phyloP scores from a whole-genome alignment of 2,329 filamentous ascomycete species.

The Septoria petroselini region DNA sequence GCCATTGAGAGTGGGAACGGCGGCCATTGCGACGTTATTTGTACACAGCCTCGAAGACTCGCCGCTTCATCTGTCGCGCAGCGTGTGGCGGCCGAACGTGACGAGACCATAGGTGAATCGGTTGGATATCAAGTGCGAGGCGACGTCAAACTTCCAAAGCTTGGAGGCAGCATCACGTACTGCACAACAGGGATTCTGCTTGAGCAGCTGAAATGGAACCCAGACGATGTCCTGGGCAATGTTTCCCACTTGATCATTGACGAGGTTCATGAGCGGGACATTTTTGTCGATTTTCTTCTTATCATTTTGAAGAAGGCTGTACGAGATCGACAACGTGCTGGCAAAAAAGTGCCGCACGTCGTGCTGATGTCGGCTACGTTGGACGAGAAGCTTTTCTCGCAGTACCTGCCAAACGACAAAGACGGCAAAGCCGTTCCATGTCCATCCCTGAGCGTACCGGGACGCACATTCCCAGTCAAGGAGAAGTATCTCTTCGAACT shows the following conservation, averaged over 20 bases:
- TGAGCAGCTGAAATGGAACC: conserved; percentile 43
- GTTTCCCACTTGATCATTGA: conserved; percentile 52
- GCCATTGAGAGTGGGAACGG: conserved; percentile 42
- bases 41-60: conserved; percentile 50
- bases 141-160: conserved; percentile 38
- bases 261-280: conserved; percentile 51
- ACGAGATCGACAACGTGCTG: conserved; percentile 34
- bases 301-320: conserved; percentile 46
- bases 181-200: conserved; percentile 53
- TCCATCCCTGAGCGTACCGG: conserved; percentile 45
- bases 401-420: conserved; percentile 43
- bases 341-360: conserved; percentile 43
- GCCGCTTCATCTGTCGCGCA: conserved; percentile 48
- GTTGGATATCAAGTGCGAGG: conserved; percentile 51
- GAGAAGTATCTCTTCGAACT: conserved; percentile 46
- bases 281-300: conserved; percentile 48
- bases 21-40: conserved; percentile 49
- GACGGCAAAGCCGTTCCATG: conserved; percentile 38
- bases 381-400: conserved; percentile 46
- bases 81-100: conserved; percentile 48
- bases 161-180: conserved; percentile 46
- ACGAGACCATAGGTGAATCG: conserved; percentile 41
- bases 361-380: conserved; percentile 52
- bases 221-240: conserved; percentile 42
- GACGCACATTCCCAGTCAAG: conserved; percentile 44